Evolutionary conservation across 2,329 filamentous ascomycete genomes (phyloP).

Genomic region (Aspergillus phoenicis): DNA sequence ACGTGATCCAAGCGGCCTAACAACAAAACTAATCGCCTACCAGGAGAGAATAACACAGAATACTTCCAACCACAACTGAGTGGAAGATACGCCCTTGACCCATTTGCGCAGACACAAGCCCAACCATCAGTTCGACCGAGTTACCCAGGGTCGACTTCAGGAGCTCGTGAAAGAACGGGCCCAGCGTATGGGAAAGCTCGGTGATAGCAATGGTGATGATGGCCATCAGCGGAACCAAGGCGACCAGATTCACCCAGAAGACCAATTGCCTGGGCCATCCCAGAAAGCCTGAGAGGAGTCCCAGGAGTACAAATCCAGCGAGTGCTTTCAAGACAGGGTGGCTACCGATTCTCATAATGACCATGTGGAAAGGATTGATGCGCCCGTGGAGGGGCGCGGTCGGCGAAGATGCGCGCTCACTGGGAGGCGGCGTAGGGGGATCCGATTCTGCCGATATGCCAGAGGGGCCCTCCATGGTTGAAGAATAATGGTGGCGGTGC

Average conservation of each 20-base stretch:
- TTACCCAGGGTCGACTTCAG: conserved; percentile 86
- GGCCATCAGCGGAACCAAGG: conserved; percentile 78
- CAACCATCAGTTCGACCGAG: conserved; percentile 77
- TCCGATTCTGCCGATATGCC: not conserved
- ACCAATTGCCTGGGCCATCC: conserved; percentile 58
- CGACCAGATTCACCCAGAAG: conserved; percentile 83
- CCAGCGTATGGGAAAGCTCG: conserved; percentile 64
- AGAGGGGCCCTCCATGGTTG: not conserved
- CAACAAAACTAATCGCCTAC: conserved; percentile 45
- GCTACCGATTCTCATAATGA: conserved; percentile 1
- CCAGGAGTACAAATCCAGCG: conserved; percentile 64
- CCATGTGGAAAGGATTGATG: not conserved
- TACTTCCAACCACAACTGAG: conserved; percentile 81
- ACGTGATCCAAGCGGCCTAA: not conserved
- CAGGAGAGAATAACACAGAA: conserved; percentile 79
- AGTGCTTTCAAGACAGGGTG: conserved; percentile 66
- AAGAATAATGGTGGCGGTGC: conserved; percentile 1
- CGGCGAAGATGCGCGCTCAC: not conserved
- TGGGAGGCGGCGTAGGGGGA: not conserved
- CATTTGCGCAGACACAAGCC: conserved; percentile 71
- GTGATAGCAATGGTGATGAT: conserved; percentile 80
- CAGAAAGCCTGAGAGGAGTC: conserved; percentile 69
- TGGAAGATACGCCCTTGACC: conserved; percentile 76
- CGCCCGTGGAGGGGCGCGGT: not conserved
- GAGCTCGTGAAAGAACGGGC: conserved; percentile 77